Evolutionary conservation across 768 basidiomycete species (phyloP).

Genomic region (Xerocomus potaroensis): DNA sequence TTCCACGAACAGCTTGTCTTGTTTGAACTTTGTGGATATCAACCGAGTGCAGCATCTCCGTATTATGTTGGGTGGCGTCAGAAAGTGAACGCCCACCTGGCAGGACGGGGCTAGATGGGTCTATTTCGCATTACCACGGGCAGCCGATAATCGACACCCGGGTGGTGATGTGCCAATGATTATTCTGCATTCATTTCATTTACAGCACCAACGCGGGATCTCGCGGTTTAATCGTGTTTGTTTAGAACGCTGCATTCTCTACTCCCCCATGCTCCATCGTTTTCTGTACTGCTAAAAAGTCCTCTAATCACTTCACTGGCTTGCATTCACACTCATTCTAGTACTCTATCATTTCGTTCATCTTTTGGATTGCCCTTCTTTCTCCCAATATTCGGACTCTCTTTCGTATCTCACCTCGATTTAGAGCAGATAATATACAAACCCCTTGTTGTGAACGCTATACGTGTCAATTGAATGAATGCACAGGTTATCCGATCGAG

Average conservation of each 20-base stretch:
- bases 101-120: slow-evolving; percentile 21
- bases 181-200: too few relatives aligned
- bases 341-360: background rate
- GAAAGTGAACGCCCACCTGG: slow-evolving; percentile 47
- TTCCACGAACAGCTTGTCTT: slow-evolving; percentile 76
- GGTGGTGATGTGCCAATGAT: slow-evolving; percentile 4
- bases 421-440: too few relatives aligned
- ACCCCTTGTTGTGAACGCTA: too few relatives aligned
- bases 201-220: too few relatives aligned
- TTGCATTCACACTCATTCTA: background rate
- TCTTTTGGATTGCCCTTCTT: slow-evolving; percentile 4
- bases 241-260: slow-evolving; percentile 17
- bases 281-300: slow-evolving; percentile 7
- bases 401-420: too few relatives aligned
- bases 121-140: background rate
- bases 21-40: slow-evolving; percentile 69
- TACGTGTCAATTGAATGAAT: too few relatives aligned
- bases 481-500: too few relatives aligned
- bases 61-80: slow-evolving; percentile 66
- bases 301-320: background rate
- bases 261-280: slow-evolving; percentile 3
- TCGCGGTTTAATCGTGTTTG: slow-evolving; percentile 18
- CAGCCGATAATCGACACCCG: slow-evolving; percentile 7
- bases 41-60: slow-evolving; percentile 54
- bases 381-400: background rate